Percentiles rank a stretch among this genome's conserved stretches.
phyloP scores from a whole-genome alignment of 1,284 basidiomycete species.

The Rhodotorula mucilaginosa region DNA sequence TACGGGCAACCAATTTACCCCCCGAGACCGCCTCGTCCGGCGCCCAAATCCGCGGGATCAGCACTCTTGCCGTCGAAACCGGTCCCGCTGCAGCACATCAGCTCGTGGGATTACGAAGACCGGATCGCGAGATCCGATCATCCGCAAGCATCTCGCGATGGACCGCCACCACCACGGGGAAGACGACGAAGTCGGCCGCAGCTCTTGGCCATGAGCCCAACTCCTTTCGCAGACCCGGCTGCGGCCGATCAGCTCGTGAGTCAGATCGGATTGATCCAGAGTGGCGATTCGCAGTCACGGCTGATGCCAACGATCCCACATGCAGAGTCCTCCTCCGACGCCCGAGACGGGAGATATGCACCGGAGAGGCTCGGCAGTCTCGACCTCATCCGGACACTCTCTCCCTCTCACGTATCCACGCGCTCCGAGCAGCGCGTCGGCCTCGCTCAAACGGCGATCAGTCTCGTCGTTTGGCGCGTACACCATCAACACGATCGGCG shows the following conservation, averaged over 20 bases:
- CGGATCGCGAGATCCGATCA: neutral
- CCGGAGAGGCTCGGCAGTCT: slow-evolving; percentile 65
- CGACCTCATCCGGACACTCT: slow-evolving; percentile 52
- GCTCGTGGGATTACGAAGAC: neutral
- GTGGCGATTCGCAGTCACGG: too few relatives aligned
- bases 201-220: too few relatives aligned
- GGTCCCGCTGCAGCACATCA: neutral
- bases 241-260: too few relatives aligned
- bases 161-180: neutral
- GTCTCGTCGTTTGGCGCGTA: slow-evolving; percentile 28
- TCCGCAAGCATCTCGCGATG: neutral
- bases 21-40: neutral
- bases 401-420: slow-evolving; percentile 43
- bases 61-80: slow-evolving; percentile 12
- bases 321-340: neutral
- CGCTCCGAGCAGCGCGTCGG: neutral
- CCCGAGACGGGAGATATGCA: slow-evolving; percentile 48
- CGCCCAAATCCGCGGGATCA: slow-evolving; percentile 18
- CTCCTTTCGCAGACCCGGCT: too few relatives aligned
- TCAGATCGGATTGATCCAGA: too few relatives aligned
- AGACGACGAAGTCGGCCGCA: neutral
- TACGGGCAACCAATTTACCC: neutral
- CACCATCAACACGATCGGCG: slow-evolving; percentile 35
- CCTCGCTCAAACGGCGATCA: slow-evolving; percentile 23
- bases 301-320: too few relatives aligned